phyloP scores from a whole-genome alignment of 495 filamentous ascomycete species.

The Penicillium salamii region DNA sequence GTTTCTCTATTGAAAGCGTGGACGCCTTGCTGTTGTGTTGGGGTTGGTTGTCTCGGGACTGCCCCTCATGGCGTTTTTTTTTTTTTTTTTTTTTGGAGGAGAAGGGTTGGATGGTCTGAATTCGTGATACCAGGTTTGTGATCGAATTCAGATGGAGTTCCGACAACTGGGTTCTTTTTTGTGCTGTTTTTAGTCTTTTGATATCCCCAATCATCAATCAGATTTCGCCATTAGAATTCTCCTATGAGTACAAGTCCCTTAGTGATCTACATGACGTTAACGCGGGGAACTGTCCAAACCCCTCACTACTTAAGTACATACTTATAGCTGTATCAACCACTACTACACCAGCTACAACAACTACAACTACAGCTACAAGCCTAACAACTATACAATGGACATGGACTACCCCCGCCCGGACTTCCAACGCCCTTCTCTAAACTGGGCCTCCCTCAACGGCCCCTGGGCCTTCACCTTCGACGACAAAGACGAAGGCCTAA shows the following conservation, averaged over 20 bases:
- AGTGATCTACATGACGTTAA: background rate
- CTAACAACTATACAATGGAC: slow-evolving; percentile 11
- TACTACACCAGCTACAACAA: background rate
- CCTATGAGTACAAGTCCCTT: too few species aligned
- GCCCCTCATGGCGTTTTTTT: too few species aligned
- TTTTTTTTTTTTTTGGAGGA: slow-evolving; percentile 19
- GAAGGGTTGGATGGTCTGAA: slow-evolving; percentile 8
- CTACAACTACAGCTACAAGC: background rate
- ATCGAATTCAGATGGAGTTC: slow-evolving; percentile 8
- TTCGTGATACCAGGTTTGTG: slow-evolving; percentile 8
- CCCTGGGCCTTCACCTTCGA: slow-evolving; percentile 58
- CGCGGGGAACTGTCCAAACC: background rate
- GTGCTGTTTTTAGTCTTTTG: slow-evolving; percentile 6
- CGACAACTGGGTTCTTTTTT: slow-evolving; percentile 1
- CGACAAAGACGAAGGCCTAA: slow-evolving; percentile 49
- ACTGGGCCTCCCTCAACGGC: slow-evolving; percentile 54
- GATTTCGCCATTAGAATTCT: slow-evolving; percentile 12
- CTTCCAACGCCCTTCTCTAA: slow-evolving; percentile 47
- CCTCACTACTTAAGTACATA: too few species aligned
- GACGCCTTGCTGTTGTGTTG: too few species aligned
- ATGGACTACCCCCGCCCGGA: slow-evolving; percentile 48
- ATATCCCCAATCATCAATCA: slow-evolving; percentile 14
- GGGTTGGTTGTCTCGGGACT: too few species aligned
- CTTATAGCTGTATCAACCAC: too few species aligned
- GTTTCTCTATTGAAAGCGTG: too few species aligned